Conservation (phyloP, 192 early-diverging fungal species). For the Coemansia reversa region DNA sequence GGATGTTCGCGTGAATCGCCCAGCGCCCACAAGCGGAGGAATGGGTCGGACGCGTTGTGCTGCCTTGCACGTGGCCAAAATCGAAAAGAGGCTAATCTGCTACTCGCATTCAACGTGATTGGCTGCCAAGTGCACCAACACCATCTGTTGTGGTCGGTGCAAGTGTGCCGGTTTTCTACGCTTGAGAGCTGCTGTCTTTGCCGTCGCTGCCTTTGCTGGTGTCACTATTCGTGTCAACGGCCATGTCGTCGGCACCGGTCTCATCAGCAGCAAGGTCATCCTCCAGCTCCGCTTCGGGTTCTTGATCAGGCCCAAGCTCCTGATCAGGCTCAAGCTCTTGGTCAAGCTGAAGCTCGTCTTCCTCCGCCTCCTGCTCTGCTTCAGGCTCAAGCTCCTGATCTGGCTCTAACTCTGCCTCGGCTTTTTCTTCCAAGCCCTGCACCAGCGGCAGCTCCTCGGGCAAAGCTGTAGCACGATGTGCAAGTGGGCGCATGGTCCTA, state of each 20-base stretch:
- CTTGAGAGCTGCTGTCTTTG: neutral
- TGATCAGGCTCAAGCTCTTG: slow-evolving; percentile 5
- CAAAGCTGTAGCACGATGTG: slow-evolving; percentile 25
- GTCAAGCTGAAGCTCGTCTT: slow-evolving; percentile 2
- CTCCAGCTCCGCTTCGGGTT: slow-evolving; percentile 4
- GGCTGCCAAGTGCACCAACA: neutral
- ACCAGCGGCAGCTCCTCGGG: slow-evolving; percentile 14
- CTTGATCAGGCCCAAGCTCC: slow-evolving; percentile 5
- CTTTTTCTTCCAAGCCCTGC: slow-evolving; percentile 2
- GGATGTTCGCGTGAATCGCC: neutral
- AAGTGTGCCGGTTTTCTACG: neutral
- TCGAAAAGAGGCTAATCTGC: neutral
- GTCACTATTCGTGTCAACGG: neutral
- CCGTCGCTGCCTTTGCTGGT: neutral
- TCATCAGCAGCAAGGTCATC: neutral
- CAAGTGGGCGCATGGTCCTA: slow-evolving; percentile 42
- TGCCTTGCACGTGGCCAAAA: neutral
- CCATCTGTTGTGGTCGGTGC: too few relatives aligned
- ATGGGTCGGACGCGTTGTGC: neutral
- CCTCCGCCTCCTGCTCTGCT: slow-evolving; percentile 5
- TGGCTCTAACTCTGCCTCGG: neutral
- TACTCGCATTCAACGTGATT: neutral
- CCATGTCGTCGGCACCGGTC: slow-evolving; percentile 8
- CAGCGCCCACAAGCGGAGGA: neutral
- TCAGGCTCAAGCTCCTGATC: slow-evolving; percentile 7